These are phyloP conservation scores for Diaporthe longicolla DNA, from an alignment of 2,329 filamentous ascomycete genomes.

Conservation along the genomic window DNA sequence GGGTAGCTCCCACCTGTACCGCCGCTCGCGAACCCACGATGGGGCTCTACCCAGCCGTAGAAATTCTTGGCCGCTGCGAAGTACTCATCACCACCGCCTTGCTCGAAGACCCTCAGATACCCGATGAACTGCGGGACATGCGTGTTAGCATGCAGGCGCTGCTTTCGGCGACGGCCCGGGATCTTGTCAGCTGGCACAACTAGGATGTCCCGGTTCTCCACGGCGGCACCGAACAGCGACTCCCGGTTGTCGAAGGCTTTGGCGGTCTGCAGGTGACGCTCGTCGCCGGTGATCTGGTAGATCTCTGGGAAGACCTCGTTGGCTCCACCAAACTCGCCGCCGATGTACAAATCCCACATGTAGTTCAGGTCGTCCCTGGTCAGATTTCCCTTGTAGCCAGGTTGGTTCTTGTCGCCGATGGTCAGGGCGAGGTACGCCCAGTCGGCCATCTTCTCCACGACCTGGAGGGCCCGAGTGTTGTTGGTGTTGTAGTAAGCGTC, in stretches of 20 bases:
- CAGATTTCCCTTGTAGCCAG: slow-evolving; percentile 50
- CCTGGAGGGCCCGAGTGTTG: slow-evolving; percentile 48
- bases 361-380: slow-evolving; percentile 52
- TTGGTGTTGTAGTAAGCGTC: slow-evolving; percentile 54
- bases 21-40: slow-evolving; percentile 50
- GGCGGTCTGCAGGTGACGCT: slow-evolving; percentile 49
- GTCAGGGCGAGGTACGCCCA: slow-evolving; percentile 53
- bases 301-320: slow-evolving; percentile 53
- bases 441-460: slow-evolving; percentile 51
- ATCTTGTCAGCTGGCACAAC: slow-evolving; percentile 48
- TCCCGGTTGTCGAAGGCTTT: slow-evolving; percentile 52
- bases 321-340: slow-evolving; percentile 51
- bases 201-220: slow-evolving; percentile 50
- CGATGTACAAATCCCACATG: slow-evolving; percentile 54
- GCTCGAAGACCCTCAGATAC: slow-evolving; percentile 51
- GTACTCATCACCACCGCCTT: slow-evolving; percentile 49
- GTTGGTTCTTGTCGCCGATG: slow-evolving; percentile 52
- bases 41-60: slow-evolving; percentile 52
- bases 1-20: slow-evolving; percentile 51
- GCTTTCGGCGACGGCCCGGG: slow-evolving; percentile 49
- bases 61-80: slow-evolving; percentile 51
- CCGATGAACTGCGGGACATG: slow-evolving; percentile 52
- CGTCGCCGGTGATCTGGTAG: slow-evolving; percentile 50
- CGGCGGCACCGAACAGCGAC: slow-evolving; percentile 50
- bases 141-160: slow-evolving; percentile 51